A percentile compares a stretch with the other conserved stretches of the same genome.
Conservation (phyloP, 106 monocot species). For the Allium sativum region DNA sequence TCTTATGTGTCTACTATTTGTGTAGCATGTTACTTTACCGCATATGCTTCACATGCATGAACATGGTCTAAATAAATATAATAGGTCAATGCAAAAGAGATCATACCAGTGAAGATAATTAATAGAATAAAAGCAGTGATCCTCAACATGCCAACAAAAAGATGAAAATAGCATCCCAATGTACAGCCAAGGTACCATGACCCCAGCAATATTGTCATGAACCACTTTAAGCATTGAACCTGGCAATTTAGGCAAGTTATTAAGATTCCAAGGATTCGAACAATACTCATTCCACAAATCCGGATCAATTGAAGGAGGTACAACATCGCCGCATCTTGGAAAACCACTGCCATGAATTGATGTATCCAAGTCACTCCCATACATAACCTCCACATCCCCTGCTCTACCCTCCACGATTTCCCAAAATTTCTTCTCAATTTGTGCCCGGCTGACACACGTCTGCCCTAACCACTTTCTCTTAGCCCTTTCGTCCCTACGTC, state of each 20-base stretch:
- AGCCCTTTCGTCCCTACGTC: conserved; percentile 28
- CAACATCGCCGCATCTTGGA: conserved; percentile 24
- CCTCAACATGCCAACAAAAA: conserved; percentile 95
- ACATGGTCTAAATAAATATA: too few species aligned
- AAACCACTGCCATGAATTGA: conserved; percentile 58
- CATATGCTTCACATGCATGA: too few species aligned
- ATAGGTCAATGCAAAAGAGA: too few species aligned
- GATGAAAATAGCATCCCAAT: conserved; percentile 84
- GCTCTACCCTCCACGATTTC: conserved; percentile 73
- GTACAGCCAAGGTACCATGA: conserved; percentile 87
- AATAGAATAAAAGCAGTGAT: conserved; percentile 87
- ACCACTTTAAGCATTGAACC: conserved; percentile 63
- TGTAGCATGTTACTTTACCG: too few species aligned
- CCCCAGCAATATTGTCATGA: conserved; percentile 71
- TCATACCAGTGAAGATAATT: conserved; percentile 85
- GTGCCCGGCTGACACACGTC: conserved; percentile 14
- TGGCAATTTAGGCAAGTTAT: conserved; percentile 70
- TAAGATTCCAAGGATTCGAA: conserved; percentile 70
- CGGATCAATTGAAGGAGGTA: conserved; percentile 21
- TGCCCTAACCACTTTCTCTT: conserved; percentile 65
- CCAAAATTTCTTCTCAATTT: conserved; percentile 74
- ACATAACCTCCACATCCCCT: conserved; percentile 75
- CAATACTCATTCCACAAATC: conserved; percentile 44
- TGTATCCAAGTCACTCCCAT: conserved; percentile 77
- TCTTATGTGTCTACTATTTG: too few species aligned